Base-by-base conservation (phyloP, 2,329 filamentous ascomycete species). In the Nemania abortiva region DNA sequence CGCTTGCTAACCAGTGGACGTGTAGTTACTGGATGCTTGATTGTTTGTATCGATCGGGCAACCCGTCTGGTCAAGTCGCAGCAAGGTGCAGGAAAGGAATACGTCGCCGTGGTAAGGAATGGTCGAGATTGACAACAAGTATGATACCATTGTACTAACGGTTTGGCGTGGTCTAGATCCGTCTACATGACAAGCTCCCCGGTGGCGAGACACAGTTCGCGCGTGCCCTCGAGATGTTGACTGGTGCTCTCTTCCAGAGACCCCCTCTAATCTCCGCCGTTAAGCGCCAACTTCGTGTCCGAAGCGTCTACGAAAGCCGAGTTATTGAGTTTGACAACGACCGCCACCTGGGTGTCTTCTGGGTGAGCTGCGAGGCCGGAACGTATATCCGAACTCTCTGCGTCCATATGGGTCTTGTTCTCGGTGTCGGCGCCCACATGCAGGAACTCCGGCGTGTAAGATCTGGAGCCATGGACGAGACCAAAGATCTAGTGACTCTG, bases 51-150 rank as follows among this genome's bases (percentile, higher is more conserved):
- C 80, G 96, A 98, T 84, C 94, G 96, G 79, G 96, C 96, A 63
- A 99, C 96, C 74, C 92, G 96, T 78, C 90, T 99, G 67, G 96
- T 99, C 82, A 99, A 99, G 88, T 97, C 95, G 62, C 96, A 99
- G 84, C 96, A 99, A 84, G 95, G 95, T 79, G 96, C 96, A 70
- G 96, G 96, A 88, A 99, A 99, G 87, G 96, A 99, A 86, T 99
- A 99, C 81, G 95, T 98, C 63, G 95, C 92, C 78, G 94, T 99
- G 70, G 69, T 71, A 66, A 69, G 69, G 66, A 34, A 24, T 24
- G 6, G 3, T 22, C 15, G 39, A 45, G 24, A 15, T 47, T 27
- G 7, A 3, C 10, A 31, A 3, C 22, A 22, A 39, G 11, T 45
- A 11, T 22, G 18, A 50, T 18, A 24, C 15, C 18, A 10, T 20